Conservation (phyloP, 2,329 filamentous ascomycete species). For the Penicillium aurantiogriseum region DNA sequence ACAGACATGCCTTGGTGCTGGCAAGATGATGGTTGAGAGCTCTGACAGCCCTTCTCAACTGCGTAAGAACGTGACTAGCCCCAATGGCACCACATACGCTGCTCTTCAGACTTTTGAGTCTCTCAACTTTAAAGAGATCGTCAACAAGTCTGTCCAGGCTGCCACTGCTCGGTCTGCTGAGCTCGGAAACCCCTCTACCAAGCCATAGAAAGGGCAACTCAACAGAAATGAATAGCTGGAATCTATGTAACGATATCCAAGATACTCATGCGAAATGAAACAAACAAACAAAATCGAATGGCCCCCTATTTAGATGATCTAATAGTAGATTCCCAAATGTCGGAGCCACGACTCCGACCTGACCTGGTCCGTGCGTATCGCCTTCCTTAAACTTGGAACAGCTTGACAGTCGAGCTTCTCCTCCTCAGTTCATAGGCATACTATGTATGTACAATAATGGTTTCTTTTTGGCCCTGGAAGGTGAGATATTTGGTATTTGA, state of each 20-base stretch:
- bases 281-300: neutral
- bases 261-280: neutral
- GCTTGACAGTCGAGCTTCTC: neutral
- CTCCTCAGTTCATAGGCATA: neutral
- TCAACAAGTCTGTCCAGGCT: constrained; percentile 35
- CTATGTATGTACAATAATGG: constrained; percentile 53
- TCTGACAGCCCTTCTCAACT: constrained; percentile 32
- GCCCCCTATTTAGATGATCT: neutral
- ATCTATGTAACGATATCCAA: neutral
- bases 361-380: constrained; percentile 6
- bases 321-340: neutral
- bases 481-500: constrained; percentile 46
- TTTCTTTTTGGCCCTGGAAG: constrained; percentile 83
- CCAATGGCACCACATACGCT: constrained; percentile 36
- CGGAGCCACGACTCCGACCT: neutral
- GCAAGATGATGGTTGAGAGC: constrained; percentile 36
- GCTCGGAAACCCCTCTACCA: constrained; percentile 23
- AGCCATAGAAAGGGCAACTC: neutral
- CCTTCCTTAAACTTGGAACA: constrained; percentile 1
- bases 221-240: neutral
- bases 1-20: constrained; percentile 37
- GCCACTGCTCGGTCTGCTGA: constrained; percentile 34
- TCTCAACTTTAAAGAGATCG: constrained; percentile 29
- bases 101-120: constrained; percentile 34
- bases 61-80: constrained; percentile 39